phyloP scores from a whole-genome alignment of 768 basidiomycete genomes.

The Lactarius tabidus region DNA sequence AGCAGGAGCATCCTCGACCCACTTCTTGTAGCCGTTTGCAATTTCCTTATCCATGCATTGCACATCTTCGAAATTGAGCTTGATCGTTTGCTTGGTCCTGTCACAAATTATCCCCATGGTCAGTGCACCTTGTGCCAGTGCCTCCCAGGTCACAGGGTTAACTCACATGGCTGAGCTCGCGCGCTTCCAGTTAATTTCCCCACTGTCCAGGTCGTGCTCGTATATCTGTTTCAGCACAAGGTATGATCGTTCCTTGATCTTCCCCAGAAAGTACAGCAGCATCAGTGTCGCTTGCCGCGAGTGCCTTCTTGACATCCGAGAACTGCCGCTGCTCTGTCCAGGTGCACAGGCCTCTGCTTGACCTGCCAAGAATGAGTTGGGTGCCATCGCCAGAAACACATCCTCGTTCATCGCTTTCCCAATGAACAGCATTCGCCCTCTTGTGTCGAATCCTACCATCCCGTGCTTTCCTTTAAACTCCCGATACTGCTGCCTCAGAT shows the following conservation, averaged over 20 bases:
- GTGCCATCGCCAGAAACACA: neutral
- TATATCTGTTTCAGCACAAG: too few species aligned
- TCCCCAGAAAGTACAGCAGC: too few species aligned
- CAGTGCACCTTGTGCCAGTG: neutral
- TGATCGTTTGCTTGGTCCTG: neutral
- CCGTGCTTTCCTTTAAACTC: neutral
- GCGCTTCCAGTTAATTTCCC: too few species aligned
- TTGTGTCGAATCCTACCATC: neutral
- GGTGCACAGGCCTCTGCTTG: neutral
- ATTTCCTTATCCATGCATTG: neutral
- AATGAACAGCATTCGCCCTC: neutral
- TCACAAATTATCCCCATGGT: neutral
- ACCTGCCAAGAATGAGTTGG: neutral
- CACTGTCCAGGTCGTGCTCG: too few species aligned
- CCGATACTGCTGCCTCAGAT: too few species aligned
- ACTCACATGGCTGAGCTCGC: too few species aligned
- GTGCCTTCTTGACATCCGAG: neutral
- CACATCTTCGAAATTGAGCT: neutral
- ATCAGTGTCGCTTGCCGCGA: too few species aligned
- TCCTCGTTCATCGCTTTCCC: neutral
- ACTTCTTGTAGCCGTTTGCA: neutral
- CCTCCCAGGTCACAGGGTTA: neutral
- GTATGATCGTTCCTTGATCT: too few species aligned
- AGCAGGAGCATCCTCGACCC: neutral
- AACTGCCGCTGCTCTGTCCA: neutral